Conservation (phyloP, 2,329 filamentous ascomycete genomes). For the Aspergillus nomiae region DNA sequence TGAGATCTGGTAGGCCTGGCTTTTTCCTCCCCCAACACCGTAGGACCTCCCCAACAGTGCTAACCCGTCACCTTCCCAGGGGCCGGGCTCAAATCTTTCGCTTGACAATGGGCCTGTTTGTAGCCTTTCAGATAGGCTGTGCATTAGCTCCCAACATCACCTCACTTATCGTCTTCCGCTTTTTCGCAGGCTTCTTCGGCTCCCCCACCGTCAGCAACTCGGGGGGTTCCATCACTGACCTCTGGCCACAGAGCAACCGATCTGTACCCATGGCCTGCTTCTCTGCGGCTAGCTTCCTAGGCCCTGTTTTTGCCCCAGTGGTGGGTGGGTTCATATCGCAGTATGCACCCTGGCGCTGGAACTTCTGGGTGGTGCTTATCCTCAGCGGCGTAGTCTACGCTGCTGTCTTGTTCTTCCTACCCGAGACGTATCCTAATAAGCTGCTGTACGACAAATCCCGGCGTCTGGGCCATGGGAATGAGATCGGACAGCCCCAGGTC, state of each 20-base stretch:
- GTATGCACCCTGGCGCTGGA: neutral
- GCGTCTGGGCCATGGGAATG: neutral
- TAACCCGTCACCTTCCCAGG: neutral
- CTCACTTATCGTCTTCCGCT: conserved; percentile 62
- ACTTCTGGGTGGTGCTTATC: neutral
- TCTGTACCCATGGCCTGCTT: neutral
- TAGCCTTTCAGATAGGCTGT: conserved; percentile 7
- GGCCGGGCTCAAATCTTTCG: conserved; percentile 5
- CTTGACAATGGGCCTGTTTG: neutral
- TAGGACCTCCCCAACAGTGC: neutral
- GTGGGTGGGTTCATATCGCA: conserved; percentile 42
- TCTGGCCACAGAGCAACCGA: conserved; percentile 44
- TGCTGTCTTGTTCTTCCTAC: neutral
- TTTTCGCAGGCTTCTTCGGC: conserved; percentile 63
- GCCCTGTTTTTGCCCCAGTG: conserved; percentile 66
- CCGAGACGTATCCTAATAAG: neutral
- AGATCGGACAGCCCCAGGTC: neutral
- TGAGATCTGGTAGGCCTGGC: neutral
- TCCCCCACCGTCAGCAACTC: conserved; percentile 61
- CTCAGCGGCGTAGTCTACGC: neutral
- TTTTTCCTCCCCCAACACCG: neutral
- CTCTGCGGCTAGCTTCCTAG: conserved; percentile 45
- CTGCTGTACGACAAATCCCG: neutral
- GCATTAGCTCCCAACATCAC: conserved; percentile 8
- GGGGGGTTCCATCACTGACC: conserved; percentile 60